These are phyloP conservation scores for Phaseolus coccineus DNA, from an alignment of 331 rosid genomes.

Conservation along the genomic window DNA sequence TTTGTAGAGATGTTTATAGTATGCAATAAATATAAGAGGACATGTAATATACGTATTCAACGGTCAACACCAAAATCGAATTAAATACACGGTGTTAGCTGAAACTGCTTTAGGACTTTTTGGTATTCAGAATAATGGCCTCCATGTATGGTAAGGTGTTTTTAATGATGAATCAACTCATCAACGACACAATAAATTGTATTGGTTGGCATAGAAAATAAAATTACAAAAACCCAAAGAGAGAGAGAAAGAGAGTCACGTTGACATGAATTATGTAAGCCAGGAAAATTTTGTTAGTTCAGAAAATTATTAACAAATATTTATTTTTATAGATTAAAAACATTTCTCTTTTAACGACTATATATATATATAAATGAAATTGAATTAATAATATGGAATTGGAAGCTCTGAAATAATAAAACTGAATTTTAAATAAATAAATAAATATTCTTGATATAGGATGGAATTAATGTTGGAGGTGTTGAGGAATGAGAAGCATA, in stretches of 20 bases:
- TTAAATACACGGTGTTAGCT: conserved; percentile 26
- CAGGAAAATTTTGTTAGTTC: background rate
- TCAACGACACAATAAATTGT: conserved; percentile 20
- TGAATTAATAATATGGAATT: no score
- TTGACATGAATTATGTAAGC: background rate
- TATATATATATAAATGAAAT: no score
- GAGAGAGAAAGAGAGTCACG: conserved; percentile 1
- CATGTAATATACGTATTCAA: background rate
- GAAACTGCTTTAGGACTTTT: conserved; percentile 1
- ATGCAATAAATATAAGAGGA: no score
- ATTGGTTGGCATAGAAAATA: background rate
- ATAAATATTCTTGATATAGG: background rate
- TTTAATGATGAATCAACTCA: conserved; percentile 7
- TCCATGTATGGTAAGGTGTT: conserved; percentile 30
- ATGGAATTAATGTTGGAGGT: background rate
- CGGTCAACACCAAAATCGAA: background rate
- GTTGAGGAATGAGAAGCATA: background rate
- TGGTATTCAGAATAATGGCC: conserved; percentile 27
- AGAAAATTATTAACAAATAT: background rate
- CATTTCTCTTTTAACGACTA: no score
- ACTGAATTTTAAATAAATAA: background rate
- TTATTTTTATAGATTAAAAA: no score
- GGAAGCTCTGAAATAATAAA: no score
- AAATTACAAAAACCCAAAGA: background rate
- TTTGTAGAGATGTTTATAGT: no score